Base-by-base conservation (phyloP, 306 rosid genomes). In the Ormosia emarginata region DNA sequence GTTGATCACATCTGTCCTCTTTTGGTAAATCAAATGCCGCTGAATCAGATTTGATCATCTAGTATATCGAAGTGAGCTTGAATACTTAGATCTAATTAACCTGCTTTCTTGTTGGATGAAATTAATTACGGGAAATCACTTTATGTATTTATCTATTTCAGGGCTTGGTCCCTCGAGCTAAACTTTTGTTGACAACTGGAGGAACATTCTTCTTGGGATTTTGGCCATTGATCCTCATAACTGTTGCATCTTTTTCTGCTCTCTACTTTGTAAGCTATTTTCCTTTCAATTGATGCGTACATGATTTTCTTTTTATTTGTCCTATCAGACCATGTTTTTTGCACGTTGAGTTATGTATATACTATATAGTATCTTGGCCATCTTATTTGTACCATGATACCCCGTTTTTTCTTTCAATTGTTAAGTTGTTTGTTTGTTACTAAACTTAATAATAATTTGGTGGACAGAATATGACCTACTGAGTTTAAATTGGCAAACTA, bases 151-250 rank as follows among this genome's bases (percentile, higher is more conserved):
- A 56, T 78, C 74, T 81, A 72, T 85, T 91, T 74, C 91, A 95
- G 99, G 98, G 98, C 77, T 83, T 95, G 85, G 40, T 95, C 70
- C 99, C 99, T 82, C 94, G 99, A 50, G 98, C 92, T 87, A 95
- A 84, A 85, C 90, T 93, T 76, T 82, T 95, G 78, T 82, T 95
- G 80, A 91, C 98, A 13, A 57, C 86, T 76, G 99, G 99, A 74
- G 99, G 98, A 82, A 89, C 99, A n/a, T 95, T 95, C 86, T 95
- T 93, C 93, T 85, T 95, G 74, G 98, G 83, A 83, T 93, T 95
- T 85, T 87, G 99, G 90, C 99, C 99, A 3, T 86, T 95, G 87
- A 95, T 95, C 83, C 77, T 95, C 80, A 56, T 90, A 79, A 86
- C 91, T 2, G 84, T 90, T 61, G 88, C 95, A 57, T 9, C 89